phyloP scores from a whole-genome alignment of 228 moss, liverwort and hornwort genomes.

The Sphagnum magellanicum region DNA sequence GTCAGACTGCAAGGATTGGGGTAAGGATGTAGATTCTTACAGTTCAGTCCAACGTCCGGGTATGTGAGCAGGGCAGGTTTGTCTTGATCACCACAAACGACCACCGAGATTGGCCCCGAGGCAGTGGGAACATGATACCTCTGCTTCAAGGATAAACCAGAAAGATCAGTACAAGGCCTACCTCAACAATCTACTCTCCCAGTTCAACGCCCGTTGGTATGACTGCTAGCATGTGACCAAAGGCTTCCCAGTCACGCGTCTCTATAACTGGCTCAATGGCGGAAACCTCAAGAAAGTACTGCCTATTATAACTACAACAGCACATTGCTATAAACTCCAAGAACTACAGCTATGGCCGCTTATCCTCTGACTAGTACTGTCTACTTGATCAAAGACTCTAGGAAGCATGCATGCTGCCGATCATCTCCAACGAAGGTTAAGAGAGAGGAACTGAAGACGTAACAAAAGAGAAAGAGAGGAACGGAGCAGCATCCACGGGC shows the following conservation, averaged over 20 bases:
- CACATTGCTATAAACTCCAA: no score
- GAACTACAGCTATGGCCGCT: no score
- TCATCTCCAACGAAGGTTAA: neutral
- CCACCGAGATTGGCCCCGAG: constrained; percentile 74
- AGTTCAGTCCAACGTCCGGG: constrained; percentile 84
- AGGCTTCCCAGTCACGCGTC: neutral
- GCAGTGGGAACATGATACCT: constrained; percentile 76
- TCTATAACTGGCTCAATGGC: neutral
- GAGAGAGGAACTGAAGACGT: neutral
- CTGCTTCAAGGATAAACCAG: constrained; percentile 23
- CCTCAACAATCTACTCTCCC: no score
- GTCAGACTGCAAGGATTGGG: no score
- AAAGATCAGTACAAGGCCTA: no score
- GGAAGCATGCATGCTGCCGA: neutral
- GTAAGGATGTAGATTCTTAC: constrained; percentile 32
- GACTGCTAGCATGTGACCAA: no score
- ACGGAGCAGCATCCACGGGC: no score
- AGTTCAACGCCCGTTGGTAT: no score
- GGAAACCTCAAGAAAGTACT: neutral
- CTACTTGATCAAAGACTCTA: neutral
- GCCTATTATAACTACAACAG: neutral
- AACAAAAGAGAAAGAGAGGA: neutral
- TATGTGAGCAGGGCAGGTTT: constrained; percentile 94
- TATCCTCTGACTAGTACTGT: neutral
- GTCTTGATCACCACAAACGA: constrained; percentile 76